Evolutionary conservation across 140 eudicot species (phyloP).

Genomic region (Oenanthe javanica): DNA sequence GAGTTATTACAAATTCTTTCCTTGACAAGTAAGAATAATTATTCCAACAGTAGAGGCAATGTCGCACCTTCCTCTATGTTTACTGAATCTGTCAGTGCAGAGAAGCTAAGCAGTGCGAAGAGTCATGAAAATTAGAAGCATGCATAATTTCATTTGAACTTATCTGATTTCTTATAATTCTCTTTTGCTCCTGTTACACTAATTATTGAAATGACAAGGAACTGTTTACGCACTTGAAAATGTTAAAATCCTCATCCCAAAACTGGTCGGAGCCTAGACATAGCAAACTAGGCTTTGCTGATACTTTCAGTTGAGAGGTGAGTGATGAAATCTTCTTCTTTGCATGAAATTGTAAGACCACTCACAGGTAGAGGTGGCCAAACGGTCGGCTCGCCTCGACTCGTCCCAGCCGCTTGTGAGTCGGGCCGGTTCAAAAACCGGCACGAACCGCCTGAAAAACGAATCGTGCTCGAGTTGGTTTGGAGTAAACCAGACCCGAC

Average conservation of each 20-base stretch:
- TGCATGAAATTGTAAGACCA: conserved; percentile 15
- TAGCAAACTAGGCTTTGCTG: background rate
- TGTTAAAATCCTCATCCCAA: background rate
- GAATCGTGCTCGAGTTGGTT: too few species aligned
- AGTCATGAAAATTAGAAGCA: background rate
- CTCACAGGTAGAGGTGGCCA: background rate
- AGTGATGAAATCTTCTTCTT: conserved; percentile 14
- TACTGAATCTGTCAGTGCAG: background rate
- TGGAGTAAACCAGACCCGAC: too few species aligned
- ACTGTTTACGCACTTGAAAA: background rate
- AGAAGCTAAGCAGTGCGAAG: background rate
- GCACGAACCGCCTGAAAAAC: too few species aligned
- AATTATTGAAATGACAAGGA: background rate
- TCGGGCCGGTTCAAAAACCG: too few species aligned
- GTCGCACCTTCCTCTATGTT: background rate
- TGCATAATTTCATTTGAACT: background rate
- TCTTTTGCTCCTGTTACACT: background rate
- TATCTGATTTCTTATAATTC: background rate
- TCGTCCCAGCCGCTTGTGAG: too few species aligned
- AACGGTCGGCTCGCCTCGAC: too few species aligned
- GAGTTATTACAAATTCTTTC: background rate
- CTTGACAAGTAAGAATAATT: background rate
- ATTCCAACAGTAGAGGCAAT: background rate
- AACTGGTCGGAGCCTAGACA: background rate
- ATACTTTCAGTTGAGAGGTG: background rate